These are phyloP conservation scores for Fusarium xyrophilum DNA, from an alignment of 2,329 filamentous ascomycete species.

Conservation along the genomic window DNA sequence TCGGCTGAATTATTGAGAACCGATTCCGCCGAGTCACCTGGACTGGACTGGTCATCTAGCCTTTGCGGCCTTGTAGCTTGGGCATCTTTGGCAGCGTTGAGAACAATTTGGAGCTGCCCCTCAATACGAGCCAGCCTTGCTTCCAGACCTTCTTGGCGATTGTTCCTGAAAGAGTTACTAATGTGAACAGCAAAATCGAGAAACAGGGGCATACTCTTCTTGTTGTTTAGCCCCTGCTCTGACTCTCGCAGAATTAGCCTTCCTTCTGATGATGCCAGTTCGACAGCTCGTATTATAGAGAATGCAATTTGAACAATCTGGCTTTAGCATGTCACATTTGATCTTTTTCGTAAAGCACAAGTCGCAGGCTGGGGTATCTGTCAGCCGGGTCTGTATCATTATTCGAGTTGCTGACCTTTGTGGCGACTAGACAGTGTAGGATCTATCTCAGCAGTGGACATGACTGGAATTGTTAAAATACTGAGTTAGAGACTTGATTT, in stretches of 20 bases:
- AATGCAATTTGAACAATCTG: conserved; percentile 53
- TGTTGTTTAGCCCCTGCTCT: conserved; percentile 15
- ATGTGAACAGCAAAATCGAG: background rate
- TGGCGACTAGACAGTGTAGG: conserved; percentile 30
- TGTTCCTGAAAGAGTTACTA: background rate
- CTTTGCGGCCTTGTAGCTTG: background rate
- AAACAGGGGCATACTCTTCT: conserved; percentile 17
- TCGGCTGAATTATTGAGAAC: background rate
- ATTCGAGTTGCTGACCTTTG: conserved; percentile 22
- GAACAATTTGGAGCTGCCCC: conserved; percentile 43
- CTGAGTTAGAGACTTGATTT: rapidly evolving
- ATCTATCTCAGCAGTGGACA: conserved; percentile 20
- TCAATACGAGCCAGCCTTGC: conserved; percentile 44
- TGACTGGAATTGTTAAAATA: background rate
- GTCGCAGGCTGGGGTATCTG: conserved; percentile 47
- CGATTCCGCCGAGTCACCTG: conserved; percentile 1
- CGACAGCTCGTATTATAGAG: conserved; percentile 52
- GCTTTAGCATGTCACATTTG: conserved; percentile 54
- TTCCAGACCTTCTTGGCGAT: conserved; percentile 28
- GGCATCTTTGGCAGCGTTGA: conserved; percentile 35
- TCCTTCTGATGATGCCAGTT: conserved; percentile 40
- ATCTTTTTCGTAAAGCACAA: conserved; percentile 56
- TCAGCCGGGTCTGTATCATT: background rate
- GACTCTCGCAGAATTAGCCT: conserved; percentile 31
- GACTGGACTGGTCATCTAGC: conserved; percentile 9